These are phyloP conservation scores for Colletotrichum tamarilloi DNA, from an alignment of 2,329 filamentous ascomycete genomes.

Conservation along the genomic window DNA sequence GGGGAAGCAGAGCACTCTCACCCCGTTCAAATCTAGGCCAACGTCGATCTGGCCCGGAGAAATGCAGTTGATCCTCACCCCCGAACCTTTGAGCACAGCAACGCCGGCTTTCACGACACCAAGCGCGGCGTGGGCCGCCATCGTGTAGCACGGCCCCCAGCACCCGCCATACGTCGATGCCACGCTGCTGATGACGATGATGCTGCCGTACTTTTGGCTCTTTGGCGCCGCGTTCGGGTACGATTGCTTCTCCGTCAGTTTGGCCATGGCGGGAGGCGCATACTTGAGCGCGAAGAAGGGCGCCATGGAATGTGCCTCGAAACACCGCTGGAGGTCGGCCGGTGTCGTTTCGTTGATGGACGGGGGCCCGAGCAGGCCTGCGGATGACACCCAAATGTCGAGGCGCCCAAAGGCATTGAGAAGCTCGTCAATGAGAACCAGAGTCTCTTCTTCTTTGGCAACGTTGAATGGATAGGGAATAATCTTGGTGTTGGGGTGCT, in stretches of 20 bases:
- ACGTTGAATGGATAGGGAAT: conserved; percentile 71
- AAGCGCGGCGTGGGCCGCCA: conserved; percentile 69
- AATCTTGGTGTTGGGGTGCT: conserved; percentile 66
- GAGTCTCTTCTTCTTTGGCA: conserved; percentile 69
- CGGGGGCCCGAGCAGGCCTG: conserved; percentile 67
- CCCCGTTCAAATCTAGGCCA: conserved; percentile 55
- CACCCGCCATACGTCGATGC: conserved; percentile 68
- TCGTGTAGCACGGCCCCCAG: conserved; percentile 71
- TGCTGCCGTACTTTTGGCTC: conserved; percentile 68
- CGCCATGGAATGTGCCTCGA: conserved; percentile 70
- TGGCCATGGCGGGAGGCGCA: conserved; percentile 71
- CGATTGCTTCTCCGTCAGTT: conserved; percentile 62
- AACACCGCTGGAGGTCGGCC: conserved; percentile 64
- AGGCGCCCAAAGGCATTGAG: conserved; percentile 69
- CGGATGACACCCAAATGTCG: conserved; percentile 70
- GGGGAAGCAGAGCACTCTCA: conserved; percentile 37
- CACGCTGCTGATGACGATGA: conserved; percentile 70
- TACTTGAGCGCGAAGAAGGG: conserved; percentile 75
- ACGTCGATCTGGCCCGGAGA: conserved; percentile 53
- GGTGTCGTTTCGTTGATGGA: conserved; percentile 67
- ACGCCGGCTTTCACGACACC: conserved; percentile 71
- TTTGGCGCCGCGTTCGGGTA: conserved; percentile 73
- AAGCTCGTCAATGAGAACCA: conserved; percentile 71
- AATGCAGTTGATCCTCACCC: conserved; percentile 68
- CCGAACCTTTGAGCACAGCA: conserved; percentile 66